phyloP scores from a whole-genome alignment of 1,284 basidiomycete genomes.

The Marasmius fiardii region DNA sequence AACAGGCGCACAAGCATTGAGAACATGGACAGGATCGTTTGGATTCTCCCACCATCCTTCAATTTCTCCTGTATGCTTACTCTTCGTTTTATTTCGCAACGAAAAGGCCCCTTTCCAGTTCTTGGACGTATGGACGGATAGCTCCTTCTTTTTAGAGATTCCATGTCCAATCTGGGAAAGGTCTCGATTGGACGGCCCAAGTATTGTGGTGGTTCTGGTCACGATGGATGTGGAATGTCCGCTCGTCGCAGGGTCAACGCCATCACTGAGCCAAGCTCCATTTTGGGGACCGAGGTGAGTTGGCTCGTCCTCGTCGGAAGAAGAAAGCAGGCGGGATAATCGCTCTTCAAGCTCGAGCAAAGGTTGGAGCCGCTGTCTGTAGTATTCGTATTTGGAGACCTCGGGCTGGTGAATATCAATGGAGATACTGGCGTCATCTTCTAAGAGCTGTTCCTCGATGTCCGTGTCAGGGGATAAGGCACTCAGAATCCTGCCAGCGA shows the following conservation, averaged over 20 bases:
- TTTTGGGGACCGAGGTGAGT: constrained; percentile 37
- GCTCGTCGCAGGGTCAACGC: constrained; percentile 14
- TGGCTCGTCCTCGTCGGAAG: constrained; percentile 59
- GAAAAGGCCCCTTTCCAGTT: constrained; percentile 75
- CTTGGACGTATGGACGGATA: constrained; percentile 56
- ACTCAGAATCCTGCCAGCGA: constrained; percentile 60
- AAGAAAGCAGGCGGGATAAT: constrained; percentile 60
- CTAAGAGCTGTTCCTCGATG: constrained; percentile 50
- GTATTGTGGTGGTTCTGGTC: neutral
- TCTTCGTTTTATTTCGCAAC: constrained; percentile 59
- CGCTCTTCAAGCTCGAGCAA: constrained; percentile 64
- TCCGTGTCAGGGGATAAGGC: constrained; percentile 66
- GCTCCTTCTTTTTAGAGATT: constrained; percentile 43
- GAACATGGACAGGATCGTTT: constrained; percentile 68
- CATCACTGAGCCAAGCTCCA: constrained; percentile 31
- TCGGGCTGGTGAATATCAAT: constrained; percentile 47
- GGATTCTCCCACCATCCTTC: constrained; percentile 84
- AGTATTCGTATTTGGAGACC: constrained; percentile 59
- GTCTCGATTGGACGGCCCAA: constrained; percentile 6
- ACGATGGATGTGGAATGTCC: neutral
- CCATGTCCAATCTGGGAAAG: constrained; percentile 20
- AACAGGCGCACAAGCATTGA: constrained; percentile 56
- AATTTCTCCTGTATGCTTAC: constrained; percentile 62
- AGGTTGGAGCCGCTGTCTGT: constrained; percentile 58
- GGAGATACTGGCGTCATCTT: constrained; percentile 44